phyloP scores from a whole-genome alignment of 257 asterid genomes.

The Apocynum venetum region DNA sequence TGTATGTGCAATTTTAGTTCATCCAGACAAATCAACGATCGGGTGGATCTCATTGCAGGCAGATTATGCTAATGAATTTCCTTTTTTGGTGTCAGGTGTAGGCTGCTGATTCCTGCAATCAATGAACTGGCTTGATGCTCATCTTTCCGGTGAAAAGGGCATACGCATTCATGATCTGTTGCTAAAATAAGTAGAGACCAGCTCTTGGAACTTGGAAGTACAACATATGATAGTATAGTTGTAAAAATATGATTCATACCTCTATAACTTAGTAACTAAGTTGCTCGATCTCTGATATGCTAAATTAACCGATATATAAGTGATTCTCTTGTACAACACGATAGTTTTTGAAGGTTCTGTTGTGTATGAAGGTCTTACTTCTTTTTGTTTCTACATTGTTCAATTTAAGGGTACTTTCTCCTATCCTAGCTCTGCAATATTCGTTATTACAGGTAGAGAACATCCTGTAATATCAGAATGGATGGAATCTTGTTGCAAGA shows the following conservation, averaged over 20 bases:
- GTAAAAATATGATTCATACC: slow-evolving; percentile 6
- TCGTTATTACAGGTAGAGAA: too few relatives aligned
- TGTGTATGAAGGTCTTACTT: not conserved
- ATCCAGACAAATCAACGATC: not conserved
- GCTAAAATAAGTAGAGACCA: slow-evolving; percentile 9
- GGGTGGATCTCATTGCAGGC: too few relatives aligned
- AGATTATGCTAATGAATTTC: not conserved
- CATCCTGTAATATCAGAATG: too few relatives aligned
- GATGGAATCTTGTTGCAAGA: too few relatives aligned
- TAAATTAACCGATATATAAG: not conserved
- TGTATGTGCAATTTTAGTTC: not conserved
- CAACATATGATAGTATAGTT: slow-evolving; percentile 1
- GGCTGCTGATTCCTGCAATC: not conserved
- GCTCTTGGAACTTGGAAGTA: slow-evolving; percentile 15
- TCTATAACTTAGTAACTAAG: not conserved
- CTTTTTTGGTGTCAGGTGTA: slow-evolving; percentile 13
- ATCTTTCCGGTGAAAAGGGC: not conserved
- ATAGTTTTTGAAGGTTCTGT: not conserved
- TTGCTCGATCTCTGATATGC: not conserved
- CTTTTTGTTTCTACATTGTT: not conserved
- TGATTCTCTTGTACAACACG: not conserved
- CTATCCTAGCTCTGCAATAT: not conserved
- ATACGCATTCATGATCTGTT: not conserved
- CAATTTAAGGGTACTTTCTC: not conserved
- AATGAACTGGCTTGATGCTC: slow-evolving; percentile 1